A percentile compares a stretch with the other conserved stretches of the same genome.
Conservation (phyloP, 2,329 filamentous ascomycete genomes). For the Cladophialophora yegresii region DNA sequence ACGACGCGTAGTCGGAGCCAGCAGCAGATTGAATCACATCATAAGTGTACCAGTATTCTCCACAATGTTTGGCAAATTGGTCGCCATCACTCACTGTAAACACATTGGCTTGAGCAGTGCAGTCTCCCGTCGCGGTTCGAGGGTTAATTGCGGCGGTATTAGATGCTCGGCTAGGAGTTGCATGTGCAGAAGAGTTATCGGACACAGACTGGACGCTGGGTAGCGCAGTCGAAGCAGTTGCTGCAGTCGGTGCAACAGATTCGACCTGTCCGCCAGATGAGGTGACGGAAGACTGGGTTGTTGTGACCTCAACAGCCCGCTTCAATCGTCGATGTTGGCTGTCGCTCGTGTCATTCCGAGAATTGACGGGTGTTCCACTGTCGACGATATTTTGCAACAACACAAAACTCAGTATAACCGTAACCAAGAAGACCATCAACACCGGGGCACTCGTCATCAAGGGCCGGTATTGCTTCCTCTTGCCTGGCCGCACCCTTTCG, state of each 20-base stretch:
- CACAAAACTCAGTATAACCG: slow-evolving; percentile 3
- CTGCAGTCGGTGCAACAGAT: neutral
- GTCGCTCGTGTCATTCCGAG: slow-evolving; percentile 3
- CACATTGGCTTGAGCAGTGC: neutral
- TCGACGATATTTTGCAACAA: slow-evolving; percentile 9
- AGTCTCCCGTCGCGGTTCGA: neutral
- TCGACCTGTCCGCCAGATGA: neutral
- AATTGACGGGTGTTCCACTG: slow-evolving; percentile 2
- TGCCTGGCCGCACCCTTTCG: neutral
- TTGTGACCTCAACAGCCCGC: neutral
- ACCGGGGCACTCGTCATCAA: slow-evolving; percentile 8
- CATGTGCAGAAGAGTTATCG: neutral
- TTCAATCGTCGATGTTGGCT: neutral
- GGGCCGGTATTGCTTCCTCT: slow-evolving; percentile 8
- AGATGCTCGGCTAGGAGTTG: neutral
- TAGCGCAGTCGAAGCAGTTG: neutral
- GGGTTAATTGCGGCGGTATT: neutral
- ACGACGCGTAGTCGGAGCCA: neutral
- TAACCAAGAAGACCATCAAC: slow-evolving; percentile 1
- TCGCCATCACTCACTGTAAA: neutral
- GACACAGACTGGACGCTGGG: neutral
- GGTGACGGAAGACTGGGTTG: neutral
- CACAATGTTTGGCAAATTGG: neutral
- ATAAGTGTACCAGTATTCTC: neutral
- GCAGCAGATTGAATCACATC: neutral